Base-by-base conservation (phyloP, 2,329 filamentous ascomycete genomes). In the Botrytis cinerea region DNA sequence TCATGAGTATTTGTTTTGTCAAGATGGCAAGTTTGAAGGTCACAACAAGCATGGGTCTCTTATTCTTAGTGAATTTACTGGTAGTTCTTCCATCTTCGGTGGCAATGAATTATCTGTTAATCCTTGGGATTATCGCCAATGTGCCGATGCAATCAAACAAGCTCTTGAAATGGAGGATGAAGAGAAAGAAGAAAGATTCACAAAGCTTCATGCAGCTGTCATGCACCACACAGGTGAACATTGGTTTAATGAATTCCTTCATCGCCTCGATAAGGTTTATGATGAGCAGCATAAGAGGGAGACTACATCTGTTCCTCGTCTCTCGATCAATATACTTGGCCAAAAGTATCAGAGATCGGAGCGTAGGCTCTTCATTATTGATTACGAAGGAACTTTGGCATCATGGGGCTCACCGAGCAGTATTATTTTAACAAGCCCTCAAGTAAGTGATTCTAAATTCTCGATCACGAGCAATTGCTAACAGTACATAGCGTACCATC, bases 21-120 rank as follows among this genome's bases (percentile, higher is more conserved):
- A 98, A 80, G 95, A 98, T 79, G 95, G 95, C 59, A 89, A 88
- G 77, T 86, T 87, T 70, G 84, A 89, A 75, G 85, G 87, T 3
- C 85, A 90, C 73, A 94, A 94, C 84, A 95, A 93, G 82, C 90
- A 96, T 79, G 94, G 94, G 2, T 95, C 94, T 1, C 86, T 98
- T 61, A 97, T 98, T 76, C 85, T 98, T 71, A 97, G 94, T 76
- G 95, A 98, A 81, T 98, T 98, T 80, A 97, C 95, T 2, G 96
- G 95, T 38, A 97, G 94, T 74, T 91, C 95, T 1, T 93, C 93
- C 0, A 87, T 98, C 2, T 97, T 98, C 79, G 89, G 90, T 25
- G 89, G 92, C 63, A 89, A 93, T 74, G 92, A 96, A 76, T 87
- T 98, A 22, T 88, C 93, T 0, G 92, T 98, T 79, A 98, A 98